Percentiles rank a stretch among this genome's conserved stretches.
Conservation (phyloP, 1,139 yeast genomes). For the Hansenula sp. region DNA sequence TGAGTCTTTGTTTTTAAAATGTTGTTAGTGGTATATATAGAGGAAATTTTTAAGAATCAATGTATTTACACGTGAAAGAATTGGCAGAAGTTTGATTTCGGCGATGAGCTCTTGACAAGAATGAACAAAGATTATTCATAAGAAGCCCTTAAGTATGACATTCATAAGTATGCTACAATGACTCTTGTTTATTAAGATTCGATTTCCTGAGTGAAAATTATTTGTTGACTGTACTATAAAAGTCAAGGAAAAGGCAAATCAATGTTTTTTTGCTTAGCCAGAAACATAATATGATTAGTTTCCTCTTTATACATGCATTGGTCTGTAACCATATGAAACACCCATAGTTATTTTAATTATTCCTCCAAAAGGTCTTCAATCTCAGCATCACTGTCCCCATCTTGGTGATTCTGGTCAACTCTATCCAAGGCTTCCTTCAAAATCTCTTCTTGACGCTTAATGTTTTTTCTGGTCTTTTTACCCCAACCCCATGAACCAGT, state of each 20-base stretch:
- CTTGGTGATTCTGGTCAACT: constrained; percentile 39
- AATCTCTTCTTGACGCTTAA: constrained; percentile 49
- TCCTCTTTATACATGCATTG: too few species aligned
- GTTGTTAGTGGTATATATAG: not conserved
- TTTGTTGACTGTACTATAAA: too few species aligned
- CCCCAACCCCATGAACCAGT: constrained; percentile 69
- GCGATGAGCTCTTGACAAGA: not conserved
- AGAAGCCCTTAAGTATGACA: too few species aligned
- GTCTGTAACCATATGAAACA: too few species aligned
- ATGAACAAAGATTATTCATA: not conserved
- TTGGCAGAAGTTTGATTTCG: not conserved
- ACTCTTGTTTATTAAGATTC: too few species aligned
- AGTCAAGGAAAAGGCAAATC: too few species aligned
- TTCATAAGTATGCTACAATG: too few species aligned
- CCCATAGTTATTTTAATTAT: too few species aligned
- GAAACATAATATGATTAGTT: too few species aligned
- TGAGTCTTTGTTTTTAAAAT: not conserved
- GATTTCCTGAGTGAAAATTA: too few species aligned
- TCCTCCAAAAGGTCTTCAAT: constrained; percentile 64
- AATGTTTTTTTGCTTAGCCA: too few species aligned
- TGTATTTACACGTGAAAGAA: not conserved
- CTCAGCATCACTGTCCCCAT: constrained; percentile 61
- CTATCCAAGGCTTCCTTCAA: constrained; percentile 46
- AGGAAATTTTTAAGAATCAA: not conserved
- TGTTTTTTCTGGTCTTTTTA: constrained; percentile 59